Evolutionary conservation across 2,329 filamentous ascomycete species (phyloP).

Genomic region (Fusarium poae): DNA sequence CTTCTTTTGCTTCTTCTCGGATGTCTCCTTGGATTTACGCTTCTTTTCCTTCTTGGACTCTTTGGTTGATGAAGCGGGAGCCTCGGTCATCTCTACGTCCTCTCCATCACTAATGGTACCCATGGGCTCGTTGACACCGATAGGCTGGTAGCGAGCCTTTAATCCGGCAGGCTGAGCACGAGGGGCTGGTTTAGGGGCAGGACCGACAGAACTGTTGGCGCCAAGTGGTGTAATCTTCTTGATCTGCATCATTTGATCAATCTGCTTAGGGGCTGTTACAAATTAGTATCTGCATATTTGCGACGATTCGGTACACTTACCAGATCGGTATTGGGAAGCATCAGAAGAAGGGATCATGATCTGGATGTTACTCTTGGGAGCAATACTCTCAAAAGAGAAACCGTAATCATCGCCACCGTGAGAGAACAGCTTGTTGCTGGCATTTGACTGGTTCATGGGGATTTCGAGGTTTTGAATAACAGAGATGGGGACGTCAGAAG

Average conservation of each 20-base stretch:
- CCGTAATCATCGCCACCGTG: slow-evolving; percentile 75
- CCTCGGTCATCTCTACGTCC: slow-evolving; percentile 61
- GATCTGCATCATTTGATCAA: slow-evolving; percentile 74
- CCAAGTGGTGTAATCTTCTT: slow-evolving; percentile 71
- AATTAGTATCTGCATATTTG: slow-evolving; percentile 20
- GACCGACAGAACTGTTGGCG: slow-evolving; percentile 56
- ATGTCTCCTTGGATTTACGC: slow-evolving; percentile 46
- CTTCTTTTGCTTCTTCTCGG: slow-evolving; percentile 53
- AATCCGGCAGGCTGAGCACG: slow-evolving; percentile 77
- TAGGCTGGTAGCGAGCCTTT: slow-evolving; percentile 75
- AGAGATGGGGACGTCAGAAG: slow-evolving; percentile 75
- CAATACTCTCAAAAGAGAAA: slow-evolving; percentile 65
- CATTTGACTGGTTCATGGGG: slow-evolving; percentile 66
- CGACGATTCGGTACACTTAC: slow-evolving; percentile 57
- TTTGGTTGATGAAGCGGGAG: slow-evolving; percentile 49
- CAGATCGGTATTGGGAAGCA: slow-evolving; percentile 65
- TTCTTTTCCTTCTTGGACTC: slow-evolving; percentile 54
- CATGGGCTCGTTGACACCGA: slow-evolving; percentile 63
- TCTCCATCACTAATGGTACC: slow-evolving; percentile 61
- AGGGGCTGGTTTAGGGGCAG: slow-evolving; percentile 64
- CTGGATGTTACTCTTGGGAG: slow-evolving; percentile 65
- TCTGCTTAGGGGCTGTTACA: slow-evolving; percentile 52
- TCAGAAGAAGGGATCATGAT: slow-evolving; percentile 71
- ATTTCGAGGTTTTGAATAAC: slow-evolving; percentile 75
- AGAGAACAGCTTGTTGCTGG: slow-evolving; percentile 68